Evolutionary conservation across 2,329 filamentous ascomycete species (phyloP).

Genomic region (Calonectria hawksworthii): DNA sequence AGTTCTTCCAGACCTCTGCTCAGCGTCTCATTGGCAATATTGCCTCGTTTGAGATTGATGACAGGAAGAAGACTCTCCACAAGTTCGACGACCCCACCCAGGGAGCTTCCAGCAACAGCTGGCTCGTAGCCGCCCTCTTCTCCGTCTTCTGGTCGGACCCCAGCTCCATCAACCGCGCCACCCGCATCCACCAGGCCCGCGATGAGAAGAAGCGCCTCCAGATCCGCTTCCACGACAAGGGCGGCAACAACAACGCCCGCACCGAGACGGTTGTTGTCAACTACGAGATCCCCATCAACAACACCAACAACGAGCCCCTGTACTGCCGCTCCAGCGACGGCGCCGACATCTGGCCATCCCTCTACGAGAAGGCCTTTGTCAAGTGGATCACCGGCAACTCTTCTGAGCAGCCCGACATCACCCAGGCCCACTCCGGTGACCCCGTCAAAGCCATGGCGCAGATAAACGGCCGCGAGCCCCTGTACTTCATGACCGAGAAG

Average conservation of each 20-base stretch:
- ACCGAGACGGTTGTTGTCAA: conserved; percentile 57
- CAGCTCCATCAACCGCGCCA: conserved; percentile 55
- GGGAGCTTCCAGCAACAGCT: conserved; percentile 57
- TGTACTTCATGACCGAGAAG: conserved; percentile 52
- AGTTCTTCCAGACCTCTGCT: conserved; percentile 50
- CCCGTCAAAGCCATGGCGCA: conserved; percentile 62
- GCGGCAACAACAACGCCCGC: conserved; percentile 56
- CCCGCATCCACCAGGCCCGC: conserved; percentile 40
- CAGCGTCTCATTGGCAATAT: conserved; percentile 51
- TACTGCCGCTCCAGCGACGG: conserved; percentile 58
- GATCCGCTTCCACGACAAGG: conserved; percentile 60
- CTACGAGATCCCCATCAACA: conserved; percentile 60
- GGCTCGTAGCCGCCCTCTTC: conserved; percentile 60
- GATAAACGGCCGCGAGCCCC: conserved; percentile 55
- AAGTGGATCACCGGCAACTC: conserved; percentile 56
- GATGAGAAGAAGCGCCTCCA: conserved; percentile 47
- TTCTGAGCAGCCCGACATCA: conserved; percentile 56
- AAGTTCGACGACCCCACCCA: conserved; percentile 59
- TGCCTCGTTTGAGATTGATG: conserved; percentile 45
- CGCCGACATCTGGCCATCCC: conserved; percentile 58
- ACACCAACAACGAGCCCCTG: conserved; percentile 57
- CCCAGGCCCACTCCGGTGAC: conserved; percentile 56
- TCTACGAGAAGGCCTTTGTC: conserved; percentile 64
- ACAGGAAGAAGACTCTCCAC: conserved; percentile 35
- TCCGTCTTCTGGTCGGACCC: conserved; percentile 61